Conservation (phyloP, 305 asterid species). For the Caryopteris hybrid region DNA sequence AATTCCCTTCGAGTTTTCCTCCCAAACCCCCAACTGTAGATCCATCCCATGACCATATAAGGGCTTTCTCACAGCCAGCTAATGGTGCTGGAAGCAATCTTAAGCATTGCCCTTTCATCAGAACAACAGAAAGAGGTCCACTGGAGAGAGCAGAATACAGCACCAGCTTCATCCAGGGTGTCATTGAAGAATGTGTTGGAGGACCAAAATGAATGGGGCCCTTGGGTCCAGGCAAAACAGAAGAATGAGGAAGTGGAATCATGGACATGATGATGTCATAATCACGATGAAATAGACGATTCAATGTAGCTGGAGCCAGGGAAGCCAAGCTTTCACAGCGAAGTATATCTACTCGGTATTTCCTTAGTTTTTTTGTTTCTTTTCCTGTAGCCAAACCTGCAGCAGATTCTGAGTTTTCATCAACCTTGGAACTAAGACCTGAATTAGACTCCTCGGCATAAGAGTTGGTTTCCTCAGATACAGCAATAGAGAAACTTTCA, state of each 20-base stretch:
- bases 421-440: constrained; percentile 37
- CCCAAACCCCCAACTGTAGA: constrained; percentile 88
- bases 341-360: constrained; percentile 83
- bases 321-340: constrained; percentile 99
- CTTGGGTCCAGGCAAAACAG: constrained; percentile 91
- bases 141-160: constrained; percentile 68
- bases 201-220: constrained; percentile 99
- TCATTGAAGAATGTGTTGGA: constrained; percentile 93
- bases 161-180: constrained; percentile 98
- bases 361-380: constrained; percentile 51
- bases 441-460: constrained; percentile 31
- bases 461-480: constrained; percentile 35
- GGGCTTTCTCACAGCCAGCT: constrained; percentile 97
- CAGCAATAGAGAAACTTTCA: constrained; percentile 27
- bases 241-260: constrained; percentile 96
- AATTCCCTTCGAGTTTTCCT: constrained; percentile 81
- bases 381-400: constrained; percentile 46
- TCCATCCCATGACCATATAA: constrained; percentile 99
- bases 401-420: constrained; percentile 38
- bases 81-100: constrained; percentile 97
- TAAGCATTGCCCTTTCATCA: constrained; percentile 93
- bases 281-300: constrained; percentile 92
- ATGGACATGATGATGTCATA: constrained; percentile 91
- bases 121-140: constrained; percentile 96
- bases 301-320: constrained; percentile 82